Percentiles rank a stretch among this genome's conserved stretches.
These are phyloP conservation scores for Cladophialophora immunda DNA, from an alignment of 2,329 filamentous ascomycete genomes.

Conservation along the genomic window DNA sequence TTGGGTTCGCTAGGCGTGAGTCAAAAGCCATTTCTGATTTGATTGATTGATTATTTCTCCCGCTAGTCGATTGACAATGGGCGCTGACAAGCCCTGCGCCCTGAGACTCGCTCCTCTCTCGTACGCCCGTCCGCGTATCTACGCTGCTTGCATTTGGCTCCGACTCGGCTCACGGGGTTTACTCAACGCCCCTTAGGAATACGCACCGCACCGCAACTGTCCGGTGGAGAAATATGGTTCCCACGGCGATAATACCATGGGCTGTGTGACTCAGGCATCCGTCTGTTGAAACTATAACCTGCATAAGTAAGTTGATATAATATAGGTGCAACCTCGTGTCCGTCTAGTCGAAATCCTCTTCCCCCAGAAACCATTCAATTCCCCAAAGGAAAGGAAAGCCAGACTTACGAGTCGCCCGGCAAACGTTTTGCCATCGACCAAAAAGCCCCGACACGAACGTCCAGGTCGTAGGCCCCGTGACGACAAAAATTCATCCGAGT, in stretches of 20 bases:
- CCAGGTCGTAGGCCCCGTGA: slow-evolving; percentile 10
- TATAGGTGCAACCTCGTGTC: slow-evolving; percentile 19
- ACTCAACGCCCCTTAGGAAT: slow-evolving; percentile 25
- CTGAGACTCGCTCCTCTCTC: slow-evolving; percentile 8
- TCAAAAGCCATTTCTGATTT: slow-evolving; percentile 30
- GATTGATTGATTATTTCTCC: slow-evolving; percentile 13
- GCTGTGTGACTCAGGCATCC: slow-evolving; percentile 35
- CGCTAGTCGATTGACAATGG: slow-evolving; percentile 8
- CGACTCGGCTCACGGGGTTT: slow-evolving; percentile 24
- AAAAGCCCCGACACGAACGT: slow-evolving; percentile 1
- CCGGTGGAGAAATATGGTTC: slow-evolving; percentile 19
- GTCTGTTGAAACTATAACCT: slow-evolving; percentile 14
- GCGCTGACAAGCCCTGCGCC: slow-evolving; percentile 24
- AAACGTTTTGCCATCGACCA: slow-evolving; percentile 28
- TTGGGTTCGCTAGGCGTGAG: slow-evolving; percentile 30
- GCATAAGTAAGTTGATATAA: slow-evolving; percentile 24
- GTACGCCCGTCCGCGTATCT: slow-evolving; percentile 20
- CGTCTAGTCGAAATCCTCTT: slow-evolving; percentile 3
- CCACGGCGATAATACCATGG: slow-evolving; percentile 27
- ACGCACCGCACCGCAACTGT: slow-evolving; percentile 2
- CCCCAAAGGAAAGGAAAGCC: not conserved
- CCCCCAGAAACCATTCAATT: not conserved
- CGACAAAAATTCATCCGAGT: slow-evolving; percentile 29
- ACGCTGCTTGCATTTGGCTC: slow-evolving; percentile 13
- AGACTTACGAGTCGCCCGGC: slow-evolving; percentile 1